Conservation (phyloP, 83 land plant species). For the Thuja plicata region DNA sequence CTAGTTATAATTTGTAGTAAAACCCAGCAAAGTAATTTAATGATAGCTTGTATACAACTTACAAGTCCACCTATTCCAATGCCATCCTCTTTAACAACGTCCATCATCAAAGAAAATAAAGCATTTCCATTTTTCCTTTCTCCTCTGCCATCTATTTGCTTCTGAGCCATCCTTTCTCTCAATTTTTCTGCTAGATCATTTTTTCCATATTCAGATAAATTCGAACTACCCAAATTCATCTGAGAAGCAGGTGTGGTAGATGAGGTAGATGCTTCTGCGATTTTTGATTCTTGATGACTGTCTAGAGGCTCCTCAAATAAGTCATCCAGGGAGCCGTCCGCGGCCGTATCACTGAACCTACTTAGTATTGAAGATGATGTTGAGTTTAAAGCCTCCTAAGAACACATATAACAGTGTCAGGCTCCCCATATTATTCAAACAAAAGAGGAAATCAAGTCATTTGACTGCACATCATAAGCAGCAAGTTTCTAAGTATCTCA, state of each 20-base stretch:
- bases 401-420: not conserved
- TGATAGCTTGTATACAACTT: conserved; percentile 17
- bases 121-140: conserved; percentile 58
- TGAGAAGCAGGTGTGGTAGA: conserved; percentile 48
- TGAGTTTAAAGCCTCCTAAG: not conserved
- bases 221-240: conserved; percentile 22
- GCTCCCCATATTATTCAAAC: not conserved
- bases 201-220: conserved; percentile 34
- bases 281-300: conserved; percentile 18
- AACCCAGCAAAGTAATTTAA: not conserved
- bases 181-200: conserved; percentile 69
- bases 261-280: conserved; percentile 51
- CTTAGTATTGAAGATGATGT: conserved; percentile 33
- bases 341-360: conserved; percentile 87
- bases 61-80: conserved; percentile 71
- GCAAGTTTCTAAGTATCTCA: no score
- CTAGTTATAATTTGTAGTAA: not conserved
- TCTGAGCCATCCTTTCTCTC: conserved; percentile 77
- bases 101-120: conserved; percentile 59
- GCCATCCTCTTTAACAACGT: conserved; percentile 65
- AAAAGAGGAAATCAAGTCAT: not conserved
- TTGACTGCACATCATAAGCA: not conserved
- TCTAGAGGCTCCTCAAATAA: conserved; percentile 64
- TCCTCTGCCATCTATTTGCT: conserved; percentile 56
- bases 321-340: conserved; percentile 90